These are phyloP conservation scores for Clavispora asparagi DNA, from an alignment of 805 yeast genomes.

Conservation along the genomic window DNA sequence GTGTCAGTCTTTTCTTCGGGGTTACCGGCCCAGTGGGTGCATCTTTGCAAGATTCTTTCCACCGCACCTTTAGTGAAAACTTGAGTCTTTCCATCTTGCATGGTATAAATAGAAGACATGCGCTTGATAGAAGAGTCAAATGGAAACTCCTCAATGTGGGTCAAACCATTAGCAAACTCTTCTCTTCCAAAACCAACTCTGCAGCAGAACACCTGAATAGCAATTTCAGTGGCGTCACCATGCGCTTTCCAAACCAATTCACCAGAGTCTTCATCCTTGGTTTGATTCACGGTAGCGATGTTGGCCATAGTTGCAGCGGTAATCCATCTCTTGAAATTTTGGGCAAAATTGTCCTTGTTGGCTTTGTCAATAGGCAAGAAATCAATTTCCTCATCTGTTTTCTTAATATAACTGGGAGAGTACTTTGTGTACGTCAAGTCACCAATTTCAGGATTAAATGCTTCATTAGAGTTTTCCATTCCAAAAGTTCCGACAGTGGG, in stretches of 20 bases:
- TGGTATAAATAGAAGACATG: conserved; percentile 15
- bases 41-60: conserved; percentile 14
- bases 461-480: conserved; percentile 51
- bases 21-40: conserved; percentile 15
- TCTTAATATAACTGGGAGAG: conserved; percentile 33
- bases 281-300: conserved; percentile 59
- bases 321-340: conserved; percentile 47
- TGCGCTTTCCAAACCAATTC: conserved; percentile 22
- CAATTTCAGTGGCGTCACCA: conserved; percentile 18
- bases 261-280: conserved; percentile 35
- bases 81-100: conserved; percentile 6
- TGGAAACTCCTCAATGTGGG: conserved; percentile 14
- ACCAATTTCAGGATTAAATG: conserved; percentile 63
- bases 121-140: conserved; percentile 17
- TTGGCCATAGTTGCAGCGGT: conserved; percentile 72
- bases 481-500: conserved; percentile 56
- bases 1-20: conserved; percentile 15
- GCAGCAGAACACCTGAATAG: conserved; percentile 17
- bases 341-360: conserved; percentile 14
- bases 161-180: conserved; percentile 16
- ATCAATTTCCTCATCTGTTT: conserved; percentile 33
- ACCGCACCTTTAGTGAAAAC: conserved; percentile 18
- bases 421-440: conserved; percentile 29
- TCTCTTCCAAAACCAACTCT: conserved; percentile 18
- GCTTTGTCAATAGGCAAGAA: conserved; percentile 18